Percentiles rank a stretch among this genome's conserved stretches.
These are phyloP conservation scores for Spencermartinsiella ligniputridi DNA, from an alignment of 1,139 yeast genomes.

Conservation along the genomic window DNA sequence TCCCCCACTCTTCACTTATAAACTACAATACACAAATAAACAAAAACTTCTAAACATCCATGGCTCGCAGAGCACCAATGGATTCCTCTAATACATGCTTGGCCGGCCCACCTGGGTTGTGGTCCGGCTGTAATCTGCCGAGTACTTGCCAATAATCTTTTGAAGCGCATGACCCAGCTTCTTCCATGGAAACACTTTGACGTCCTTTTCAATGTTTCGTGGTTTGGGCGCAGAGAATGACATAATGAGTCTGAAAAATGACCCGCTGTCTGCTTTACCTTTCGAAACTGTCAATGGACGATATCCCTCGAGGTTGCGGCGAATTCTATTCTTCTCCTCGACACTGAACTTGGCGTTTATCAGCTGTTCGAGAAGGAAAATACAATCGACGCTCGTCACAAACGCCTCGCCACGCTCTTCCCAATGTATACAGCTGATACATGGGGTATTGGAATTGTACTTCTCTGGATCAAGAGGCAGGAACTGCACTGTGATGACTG, in stretches of 20 bases:
- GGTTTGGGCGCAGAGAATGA: slow-evolving; percentile 63
- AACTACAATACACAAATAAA: not conserved
- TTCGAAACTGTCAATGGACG: slow-evolving; percentile 60
- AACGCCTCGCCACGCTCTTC: slow-evolving; percentile 46
- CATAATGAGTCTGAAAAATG: slow-evolving; percentile 60
- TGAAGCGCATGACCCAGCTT: slow-evolving; percentile 50
- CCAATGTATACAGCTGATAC: slow-evolving; percentile 62
- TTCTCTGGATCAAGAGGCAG: slow-evolving; percentile 30
- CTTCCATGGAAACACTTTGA: slow-evolving; percentile 63
- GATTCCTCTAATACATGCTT: too few relatives aligned
- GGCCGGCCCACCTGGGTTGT: slow-evolving; percentile 1
- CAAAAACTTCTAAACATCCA: too few relatives aligned
- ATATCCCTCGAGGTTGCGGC: slow-evolving; percentile 63
- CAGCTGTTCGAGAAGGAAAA: slow-evolving; percentile 52
- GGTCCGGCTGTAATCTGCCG: slow-evolving; percentile 28
- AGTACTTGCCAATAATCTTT: slow-evolving; percentile 61
- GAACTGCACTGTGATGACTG: slow-evolving; percentile 33
- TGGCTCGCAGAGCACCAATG: too few relatives aligned
- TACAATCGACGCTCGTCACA: slow-evolving; percentile 65
- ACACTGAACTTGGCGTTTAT: slow-evolving; percentile 56
- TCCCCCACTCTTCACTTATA: not conserved
- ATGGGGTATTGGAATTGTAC: slow-evolving; percentile 30
- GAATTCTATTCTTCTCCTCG: slow-evolving; percentile 65
- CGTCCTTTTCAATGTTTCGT: slow-evolving; percentile 67
- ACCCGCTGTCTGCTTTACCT: slow-evolving; percentile 40